These are phyloP conservation scores for Aegilops sharonensis DNA, from an alignment of 176 grass and related monocot genomes.

Conservation along the genomic window DNA sequence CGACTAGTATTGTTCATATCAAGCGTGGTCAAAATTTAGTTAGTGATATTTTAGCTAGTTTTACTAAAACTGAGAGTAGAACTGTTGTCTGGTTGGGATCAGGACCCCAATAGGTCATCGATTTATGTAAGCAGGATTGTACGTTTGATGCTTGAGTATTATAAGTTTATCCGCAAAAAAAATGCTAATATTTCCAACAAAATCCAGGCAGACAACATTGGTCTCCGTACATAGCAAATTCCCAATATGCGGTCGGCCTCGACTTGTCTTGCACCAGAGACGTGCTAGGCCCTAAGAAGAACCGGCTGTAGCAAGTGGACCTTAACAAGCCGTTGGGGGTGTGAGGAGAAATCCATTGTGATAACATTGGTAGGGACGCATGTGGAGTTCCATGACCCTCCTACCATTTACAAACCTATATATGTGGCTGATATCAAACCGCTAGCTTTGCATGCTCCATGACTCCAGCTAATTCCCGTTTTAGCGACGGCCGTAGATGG, in stretches of 20 bases:
- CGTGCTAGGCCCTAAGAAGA: neutral
- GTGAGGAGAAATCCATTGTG: neutral
- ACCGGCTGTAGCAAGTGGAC: neutral
- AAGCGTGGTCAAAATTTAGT: no score
- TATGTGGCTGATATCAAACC: neutral
- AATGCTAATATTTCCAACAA: no score
- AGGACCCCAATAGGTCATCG: no score
- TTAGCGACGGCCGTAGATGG: neutral
- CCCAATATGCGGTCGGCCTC: neutral
- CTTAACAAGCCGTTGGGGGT: neutral
- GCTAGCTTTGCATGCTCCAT: neutral
- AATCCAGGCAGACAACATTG: neutral
- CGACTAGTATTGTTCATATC: no score
- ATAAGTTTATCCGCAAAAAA: no score
- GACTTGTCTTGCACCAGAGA: neutral
- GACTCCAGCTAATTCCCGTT: neutral
- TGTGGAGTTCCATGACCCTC: conserved; percentile 2
- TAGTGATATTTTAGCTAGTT: no score
- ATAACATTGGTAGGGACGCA: conserved; percentile 21
- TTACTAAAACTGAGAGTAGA: no score
- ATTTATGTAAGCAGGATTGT: no score
- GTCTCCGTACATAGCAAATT: neutral
- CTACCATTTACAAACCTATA: neutral
- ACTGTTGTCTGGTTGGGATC: no score
- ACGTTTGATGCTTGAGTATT: no score